phyloP scores from a whole-genome alignment of 208 protist species.

The Leishmania braziliensis region DNA sequence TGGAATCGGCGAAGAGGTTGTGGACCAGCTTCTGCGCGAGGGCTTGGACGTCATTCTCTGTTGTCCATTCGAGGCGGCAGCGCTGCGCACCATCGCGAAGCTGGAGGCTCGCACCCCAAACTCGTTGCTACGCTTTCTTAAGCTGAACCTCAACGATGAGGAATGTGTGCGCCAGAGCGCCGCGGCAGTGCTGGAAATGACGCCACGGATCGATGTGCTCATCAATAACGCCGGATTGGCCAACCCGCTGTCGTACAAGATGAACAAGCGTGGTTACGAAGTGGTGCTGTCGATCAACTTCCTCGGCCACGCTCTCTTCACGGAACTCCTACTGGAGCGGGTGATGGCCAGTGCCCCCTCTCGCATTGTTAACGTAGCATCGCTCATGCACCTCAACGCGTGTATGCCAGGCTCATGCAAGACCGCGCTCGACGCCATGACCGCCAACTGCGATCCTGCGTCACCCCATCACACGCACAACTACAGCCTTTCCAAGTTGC shows the following conservation, averaged over 20 bases:
- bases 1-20: constrained; percentile 47
- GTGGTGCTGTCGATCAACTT: constrained; percentile 65
- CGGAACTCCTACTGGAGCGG: constrained; percentile 45
- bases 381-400: constrained; percentile 52
- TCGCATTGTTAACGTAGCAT: constrained; percentile 58
- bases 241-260: constrained; percentile 12
- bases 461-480: constrained; percentile 39
- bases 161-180: constrained; percentile 36
- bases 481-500: constrained; percentile 61
- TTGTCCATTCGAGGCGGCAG: constrained; percentile 41
- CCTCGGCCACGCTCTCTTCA: constrained; percentile 45
- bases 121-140: constrained; percentile 24
- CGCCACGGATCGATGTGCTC: constrained; percentile 52
- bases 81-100: constrained; percentile 32
- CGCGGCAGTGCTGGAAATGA: constrained; percentile 25
- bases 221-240: constrained; percentile 61
- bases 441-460: constrained; percentile 38
- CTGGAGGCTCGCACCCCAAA: neutral
- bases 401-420: constrained; percentile 36
- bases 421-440: constrained; percentile 36
- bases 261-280: constrained; percentile 48
- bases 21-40: constrained; percentile 38
- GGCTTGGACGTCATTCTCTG: constrained; percentile 45
- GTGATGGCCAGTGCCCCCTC: constrained; percentile 32
- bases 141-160: constrained; percentile 49